A percentile compares a stretch with the other conserved stretches of the same genome.
Conservation (phyloP, 192 early-diverging fungal species). For the Gaertneriomyces sp. region DNA sequence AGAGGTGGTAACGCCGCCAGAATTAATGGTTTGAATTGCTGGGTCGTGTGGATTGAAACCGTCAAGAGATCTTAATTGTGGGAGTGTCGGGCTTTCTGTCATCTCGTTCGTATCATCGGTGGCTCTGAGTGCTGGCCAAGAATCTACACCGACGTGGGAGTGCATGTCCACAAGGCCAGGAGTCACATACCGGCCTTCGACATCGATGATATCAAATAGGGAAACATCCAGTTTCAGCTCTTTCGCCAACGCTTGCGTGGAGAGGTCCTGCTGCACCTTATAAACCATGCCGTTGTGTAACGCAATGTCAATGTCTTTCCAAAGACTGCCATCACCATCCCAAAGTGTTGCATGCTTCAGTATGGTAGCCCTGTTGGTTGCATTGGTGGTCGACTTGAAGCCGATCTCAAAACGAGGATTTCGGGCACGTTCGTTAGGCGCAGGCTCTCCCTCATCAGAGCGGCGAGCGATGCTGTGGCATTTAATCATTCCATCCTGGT, state of each 20-base stretch:
- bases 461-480: too few relatives aligned
- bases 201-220: slow-evolving; percentile 42
- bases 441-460: too few relatives aligned
- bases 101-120: slow-evolving; percentile 66
- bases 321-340: slow-evolving; percentile 48
- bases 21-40: slow-evolving; percentile 52
- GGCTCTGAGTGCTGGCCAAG: slow-evolving; percentile 57
- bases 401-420: too few relatives aligned
- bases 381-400: too few relatives aligned
- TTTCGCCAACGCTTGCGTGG: slow-evolving; percentile 32
- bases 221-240: too few relatives aligned
- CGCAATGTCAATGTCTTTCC: slow-evolving; percentile 47
- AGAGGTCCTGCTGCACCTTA: slow-evolving; percentile 38
- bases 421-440: too few relatives aligned
- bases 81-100: slow-evolving; percentile 51
- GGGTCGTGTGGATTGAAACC: slow-evolving; percentile 63
- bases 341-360: slow-evolving; percentile 59
- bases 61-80: slow-evolving; percentile 65
- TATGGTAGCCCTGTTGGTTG: slow-evolving; percentile 23
- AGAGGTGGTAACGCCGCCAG: slow-evolving; percentile 72
- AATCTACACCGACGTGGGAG: slow-evolving; percentile 62
- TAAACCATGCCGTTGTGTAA: slow-evolving; percentile 58
- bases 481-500: too few relatives aligned
- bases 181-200: slow-evolving; percentile 63
- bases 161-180: slow-evolving; percentile 78